Percentiles rank a stretch among this genome's conserved stretches.
Evolutionary conservation across 805 yeast species (phyloP).

Genomic region (Candida tibetensis): DNA sequence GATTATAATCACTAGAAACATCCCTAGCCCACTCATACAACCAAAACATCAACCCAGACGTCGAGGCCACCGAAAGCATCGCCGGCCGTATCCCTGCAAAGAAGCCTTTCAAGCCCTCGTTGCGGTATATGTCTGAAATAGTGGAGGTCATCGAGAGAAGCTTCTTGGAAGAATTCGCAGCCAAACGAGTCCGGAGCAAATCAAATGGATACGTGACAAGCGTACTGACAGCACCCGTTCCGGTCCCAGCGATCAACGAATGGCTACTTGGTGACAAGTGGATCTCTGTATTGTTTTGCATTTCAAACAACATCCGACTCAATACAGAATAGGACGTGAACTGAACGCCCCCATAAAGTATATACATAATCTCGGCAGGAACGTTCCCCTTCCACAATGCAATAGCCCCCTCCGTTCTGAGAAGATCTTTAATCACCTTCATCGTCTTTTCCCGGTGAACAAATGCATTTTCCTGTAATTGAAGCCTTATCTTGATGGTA

Average conservation of each 20-base stretch:
- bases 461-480: slow-evolving; percentile 44
- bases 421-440: slow-evolving; percentile 40
- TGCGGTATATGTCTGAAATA: slow-evolving; percentile 21
- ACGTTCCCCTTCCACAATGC: slow-evolving; percentile 97
- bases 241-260: slow-evolving; percentile 62
- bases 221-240: slow-evolving; percentile 77
- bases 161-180: slow-evolving; percentile 50
- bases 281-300: slow-evolving; percentile 20
- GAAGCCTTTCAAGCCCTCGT: slow-evolving; percentile 44
- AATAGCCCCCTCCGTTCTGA: slow-evolving; percentile 60
- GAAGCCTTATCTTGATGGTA: slow-evolving; percentile 72
- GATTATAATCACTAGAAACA: slow-evolving; percentile 21
- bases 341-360: slow-evolving; percentile 82
- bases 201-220: slow-evolving; percentile 83
- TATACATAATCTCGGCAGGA: slow-evolving; percentile 85
- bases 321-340: slow-evolving; percentile 66
- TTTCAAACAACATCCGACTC: slow-evolving; percentile 41
- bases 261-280: slow-evolving; percentile 37
- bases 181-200: slow-evolving; percentile 80
- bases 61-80: slow-evolving; percentile 61
- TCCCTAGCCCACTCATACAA: slow-evolving; percentile 54
- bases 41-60: slow-evolving; percentile 74
- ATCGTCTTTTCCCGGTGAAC: slow-evolving; percentile 7
- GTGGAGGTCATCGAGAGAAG: slow-evolving; percentile 38
- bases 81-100: slow-evolving; percentile 51